A percentile compares a stretch with the other conserved stretches of the same genome.
These are phyloP conservation scores for Raffaelea ambrosiae DNA, from an alignment of 2,329 filamentous ascomycete genomes.

Conservation along the genomic window DNA sequence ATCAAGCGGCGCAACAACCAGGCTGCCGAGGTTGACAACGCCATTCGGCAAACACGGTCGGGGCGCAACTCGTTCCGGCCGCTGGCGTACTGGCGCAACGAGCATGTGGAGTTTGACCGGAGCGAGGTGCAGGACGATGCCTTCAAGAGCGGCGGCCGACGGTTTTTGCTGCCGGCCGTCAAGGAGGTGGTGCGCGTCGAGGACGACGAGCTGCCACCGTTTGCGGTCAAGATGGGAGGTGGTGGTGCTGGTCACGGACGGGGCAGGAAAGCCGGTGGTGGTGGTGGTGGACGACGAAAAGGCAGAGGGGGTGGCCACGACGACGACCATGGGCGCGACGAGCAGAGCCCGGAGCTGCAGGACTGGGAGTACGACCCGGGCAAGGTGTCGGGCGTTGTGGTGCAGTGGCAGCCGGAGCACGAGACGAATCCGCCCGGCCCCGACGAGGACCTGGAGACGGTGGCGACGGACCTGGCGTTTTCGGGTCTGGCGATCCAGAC, in stretches of 20 bases:
- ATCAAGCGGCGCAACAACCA: slow-evolving; percentile 37
- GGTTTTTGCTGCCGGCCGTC: slow-evolving; percentile 60
- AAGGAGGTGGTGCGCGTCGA: slow-evolving; percentile 72
- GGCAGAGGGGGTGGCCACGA: slow-evolving; percentile 17
- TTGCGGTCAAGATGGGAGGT: slow-evolving; percentile 16
- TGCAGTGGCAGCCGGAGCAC: slow-evolving; percentile 53
- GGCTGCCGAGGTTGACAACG: slow-evolving; percentile 34
- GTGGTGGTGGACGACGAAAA: too few species aligned
- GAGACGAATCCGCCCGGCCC: slow-evolving; percentile 44
- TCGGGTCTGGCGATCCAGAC: slow-evolving; percentile 47
- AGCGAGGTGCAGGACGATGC: slow-evolving; percentile 43
- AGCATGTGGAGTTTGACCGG: slow-evolving; percentile 62
- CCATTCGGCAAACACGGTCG: slow-evolving; percentile 57
- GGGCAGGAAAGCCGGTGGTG: slow-evolving; percentile 1
- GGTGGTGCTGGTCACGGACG: background rate
- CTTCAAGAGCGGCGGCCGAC: slow-evolving; percentile 12
- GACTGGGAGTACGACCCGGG: slow-evolving; percentile 66
- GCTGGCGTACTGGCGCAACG: slow-evolving; percentile 79
- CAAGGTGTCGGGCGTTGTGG: slow-evolving; percentile 53
- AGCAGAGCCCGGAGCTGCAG: slow-evolving; percentile 44
- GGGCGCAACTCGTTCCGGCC: slow-evolving; percentile 73
- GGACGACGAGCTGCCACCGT: slow-evolving; percentile 40
- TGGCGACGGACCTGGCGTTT: slow-evolving; percentile 48
- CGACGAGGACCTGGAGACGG: slow-evolving; percentile 46
- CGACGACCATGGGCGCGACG: slow-evolving; percentile 29